Evolutionary conservation across 805 yeast genomes (phyloP).

Genomic region (Nakazawaea populi): DNA sequence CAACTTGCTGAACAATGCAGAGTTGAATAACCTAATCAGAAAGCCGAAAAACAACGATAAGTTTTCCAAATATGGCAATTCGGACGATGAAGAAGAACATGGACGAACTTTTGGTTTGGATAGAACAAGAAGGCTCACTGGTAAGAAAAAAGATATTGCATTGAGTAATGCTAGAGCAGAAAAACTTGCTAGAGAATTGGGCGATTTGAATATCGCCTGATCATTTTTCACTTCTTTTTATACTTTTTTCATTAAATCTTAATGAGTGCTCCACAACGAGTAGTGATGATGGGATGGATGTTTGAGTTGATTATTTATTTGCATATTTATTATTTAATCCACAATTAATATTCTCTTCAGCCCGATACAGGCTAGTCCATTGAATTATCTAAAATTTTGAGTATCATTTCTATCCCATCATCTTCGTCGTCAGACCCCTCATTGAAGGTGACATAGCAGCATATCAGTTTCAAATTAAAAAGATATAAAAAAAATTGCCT

Average conservation of each 20-base stretch:
- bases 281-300: too few species aligned
- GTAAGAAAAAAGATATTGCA: constrained; percentile 18
- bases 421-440: too few species aligned
- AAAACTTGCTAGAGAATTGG: constrained; percentile 17
- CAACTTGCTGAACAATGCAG: constrained; percentile 35
- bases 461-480: not conserved
- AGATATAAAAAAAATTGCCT: not conserved
- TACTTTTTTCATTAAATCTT: not conserved
- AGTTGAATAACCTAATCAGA: constrained; percentile 22
- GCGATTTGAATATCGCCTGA: constrained; percentile 11
- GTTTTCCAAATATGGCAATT: constrained; percentile 9
- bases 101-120: constrained; percentile 12
- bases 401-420: too few species aligned
- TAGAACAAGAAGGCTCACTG: constrained; percentile 13
- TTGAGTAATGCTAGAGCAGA: constrained; percentile 21
- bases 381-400: too few species aligned
- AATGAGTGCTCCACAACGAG: too few species aligned
- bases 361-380: too few species aligned
- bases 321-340: too few species aligned
- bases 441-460: not conserved
- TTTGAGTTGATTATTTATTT: too few species aligned
- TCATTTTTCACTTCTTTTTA: not conserved
- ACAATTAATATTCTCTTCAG: too few species aligned
- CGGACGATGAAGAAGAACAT: constrained; percentile 7
- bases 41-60: constrained; percentile 13